Base-by-base conservation (phyloP, 192 early-diverging fungal genomes). In the Entomortierella chlamydospora region DNA sequence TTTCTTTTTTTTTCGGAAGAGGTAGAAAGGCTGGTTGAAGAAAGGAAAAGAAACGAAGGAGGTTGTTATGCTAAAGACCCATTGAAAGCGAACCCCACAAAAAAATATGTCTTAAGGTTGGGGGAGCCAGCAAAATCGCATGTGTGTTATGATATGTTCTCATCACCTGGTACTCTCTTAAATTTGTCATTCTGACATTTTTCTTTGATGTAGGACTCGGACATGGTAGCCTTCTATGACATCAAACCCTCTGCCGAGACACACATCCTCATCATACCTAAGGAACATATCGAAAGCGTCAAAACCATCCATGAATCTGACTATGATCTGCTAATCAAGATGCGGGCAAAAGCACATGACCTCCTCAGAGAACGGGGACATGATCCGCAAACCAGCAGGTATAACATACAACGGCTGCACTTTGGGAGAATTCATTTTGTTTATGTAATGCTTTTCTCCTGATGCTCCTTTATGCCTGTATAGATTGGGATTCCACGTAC, bases 401-500 rank as follows among this genome's bases (percentile, higher is more conserved):
- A 29, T 31, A 20, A 57, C 31, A 8, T n/a, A 10, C n/a, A n/a
- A n/a, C n/a, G n/a, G n/a, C n/a, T n/a, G n/a, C n/a, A n/a, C n/a
- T n/a, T n/a, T n/a, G n/a, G n/a, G n/a, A n/a, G n/a, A n/a, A n/a
- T n/a, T n/a, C n/a, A n/a, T n/a, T n/a, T 18, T 64, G 22, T 34
- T 61, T 6, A 58, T 37, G 22, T 23, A n/a, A 49, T 10, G 41
- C 45, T 60, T 30, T 33, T 23, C 37, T 29, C 43, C 25, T 41
- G 34, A n/a, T n/a, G n/a, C n/a, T n/a, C n/a, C n/a, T n/a, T n/a
- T n/a, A n/a, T n/a, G n/a, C n/a, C n/a, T n/a, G 12, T 1, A 12
- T 68, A 81, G 84, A 13, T 37, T 92, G 11, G 91, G 93, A 11
- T 94, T 93, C 69, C 93, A 94, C 64, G 72, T 91, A 7, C 93